Base-by-base conservation (phyloP, 2,329 filamentous ascomycete species). In the Ophiosphaerella narmari region DNA sequence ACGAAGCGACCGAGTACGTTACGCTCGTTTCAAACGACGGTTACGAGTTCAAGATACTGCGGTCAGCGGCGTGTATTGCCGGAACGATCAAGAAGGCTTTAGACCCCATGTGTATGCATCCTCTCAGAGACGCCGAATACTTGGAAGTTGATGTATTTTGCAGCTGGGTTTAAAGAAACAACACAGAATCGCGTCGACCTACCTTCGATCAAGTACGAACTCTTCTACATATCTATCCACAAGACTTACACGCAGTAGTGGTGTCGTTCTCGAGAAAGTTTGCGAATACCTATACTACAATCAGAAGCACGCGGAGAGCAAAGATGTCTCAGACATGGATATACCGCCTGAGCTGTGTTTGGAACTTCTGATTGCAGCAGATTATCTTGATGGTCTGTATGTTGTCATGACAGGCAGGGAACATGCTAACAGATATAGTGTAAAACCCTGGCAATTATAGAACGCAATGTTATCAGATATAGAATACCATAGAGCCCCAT, bases 221-320 rank as follows among this genome's bases (percentile, higher is more conserved):
- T 12, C 33, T n/a, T 14, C 12, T 18, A 16, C n/a, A 36, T 34
- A 26, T 21, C 13, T 11, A 12, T 7, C 12, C 18, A 24, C 3
- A 6, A 36, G n/a, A 31, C 53, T 62, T 35, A 63, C 42, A 5
- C 4, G 7, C 5, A 5, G 0, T 70, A 91, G 88, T 73, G 87
- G 85, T 57, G 77, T 87, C 45, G 83, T 91, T 5, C 83, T 93
- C 2, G 89, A 92, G 71, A 91, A 90, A 69, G 86, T 92, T 29
- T 88, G 86, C 71, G 88, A 92, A 74, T 93, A 92, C 74, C 86
- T 91, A 55, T 89, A 91, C 69, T 92, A 91, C 77, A 89, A 88
- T 78, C 86, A 91, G 74, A 87, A 86, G 65, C 82, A 90, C 73
- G 81, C 82, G 43, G 82, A 90, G 59, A 79, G 79, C 59, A 85